These are phyloP conservation scores for Cylindrotheca fusiformis DNA, from an alignment of 108 stramenopile genomes.

Conservation along the genomic window DNA sequence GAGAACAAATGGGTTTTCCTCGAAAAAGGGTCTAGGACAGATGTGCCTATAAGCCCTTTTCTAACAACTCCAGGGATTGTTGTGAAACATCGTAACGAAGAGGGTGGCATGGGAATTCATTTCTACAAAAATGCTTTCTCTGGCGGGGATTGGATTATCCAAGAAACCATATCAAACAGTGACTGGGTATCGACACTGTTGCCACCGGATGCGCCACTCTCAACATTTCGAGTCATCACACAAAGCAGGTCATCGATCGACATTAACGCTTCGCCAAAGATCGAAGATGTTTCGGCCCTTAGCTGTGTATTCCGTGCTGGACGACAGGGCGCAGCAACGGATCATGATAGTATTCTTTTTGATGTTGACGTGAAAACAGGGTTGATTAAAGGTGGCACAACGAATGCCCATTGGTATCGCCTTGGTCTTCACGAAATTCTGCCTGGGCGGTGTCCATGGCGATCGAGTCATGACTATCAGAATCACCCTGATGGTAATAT, in stretches of 20 bases:
- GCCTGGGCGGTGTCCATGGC: constrained; percentile 68
- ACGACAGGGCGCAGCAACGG: constrained; percentile 84
- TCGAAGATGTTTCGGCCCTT: constrained; percentile 66
- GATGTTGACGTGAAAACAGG: constrained; percentile 92
- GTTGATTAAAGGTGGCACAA: constrained; percentile 83
- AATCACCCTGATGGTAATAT: constrained; percentile 84
- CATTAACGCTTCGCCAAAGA: constrained; percentile 26
- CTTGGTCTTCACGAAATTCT: constrained; percentile 66
- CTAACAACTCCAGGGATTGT: constrained; percentile 84
- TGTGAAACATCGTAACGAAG: constrained; percentile 96
- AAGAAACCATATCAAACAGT: constrained; percentile 79
- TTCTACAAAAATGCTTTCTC: constrained; percentile 92
- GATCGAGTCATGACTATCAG: constrained; percentile 57
- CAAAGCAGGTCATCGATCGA: constrained; percentile 71
- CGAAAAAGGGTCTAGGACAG: constrained; percentile 61
- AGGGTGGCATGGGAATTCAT: constrained; percentile 96
- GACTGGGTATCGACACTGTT: constrained; percentile 80
- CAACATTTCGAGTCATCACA: constrained; percentile 97
- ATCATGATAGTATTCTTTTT: constrained; percentile 95
- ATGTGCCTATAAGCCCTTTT: constrained; percentile 91
- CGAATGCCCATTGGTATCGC: constrained; percentile 96
- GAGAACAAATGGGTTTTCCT: constrained; percentile 99
- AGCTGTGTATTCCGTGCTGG: constrained; percentile 97
- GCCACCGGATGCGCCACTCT: constrained; percentile 92
- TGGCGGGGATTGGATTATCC: constrained; percentile 99